phyloP scores from a whole-genome alignment of 148 eudicot species.

The Arbutus unedo region DNA sequence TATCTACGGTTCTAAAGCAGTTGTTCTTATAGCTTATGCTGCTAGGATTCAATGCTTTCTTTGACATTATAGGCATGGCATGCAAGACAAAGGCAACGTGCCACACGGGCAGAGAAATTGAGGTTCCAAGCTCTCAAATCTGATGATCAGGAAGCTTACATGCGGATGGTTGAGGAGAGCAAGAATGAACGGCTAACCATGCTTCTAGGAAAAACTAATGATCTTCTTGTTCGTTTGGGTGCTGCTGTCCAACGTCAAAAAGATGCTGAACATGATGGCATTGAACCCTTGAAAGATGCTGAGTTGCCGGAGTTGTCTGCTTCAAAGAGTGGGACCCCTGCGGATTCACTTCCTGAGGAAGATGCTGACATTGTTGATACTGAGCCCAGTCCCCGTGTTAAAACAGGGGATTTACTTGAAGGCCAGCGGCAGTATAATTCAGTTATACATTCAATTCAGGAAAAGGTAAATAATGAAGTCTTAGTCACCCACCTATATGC shows the following conservation, averaged over 20 bases:
- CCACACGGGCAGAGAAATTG: slow-evolving; percentile 78
- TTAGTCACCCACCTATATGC: not conserved
- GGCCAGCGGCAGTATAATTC: slow-evolving; percentile 97
- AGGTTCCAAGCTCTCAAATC: slow-evolving; percentile 87
- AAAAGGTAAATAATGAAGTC: slow-evolving; percentile 54
- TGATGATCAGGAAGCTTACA: slow-evolving; percentile 89
- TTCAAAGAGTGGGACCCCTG: slow-evolving; percentile 44
- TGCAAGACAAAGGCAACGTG: slow-evolving; percentile 94
- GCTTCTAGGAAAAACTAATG: slow-evolving; percentile 97
- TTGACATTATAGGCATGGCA: slow-evolving; percentile 73
- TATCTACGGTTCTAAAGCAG: not conserved
- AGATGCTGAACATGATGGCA: slow-evolving; percentile 83
- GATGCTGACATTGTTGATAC: slow-evolving; percentile 53
- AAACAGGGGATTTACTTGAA: slow-evolving; percentile 78
- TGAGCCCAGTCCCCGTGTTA: slow-evolving; percentile 37
- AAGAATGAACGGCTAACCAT: slow-evolving; percentile 89
- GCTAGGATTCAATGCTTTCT: not conserved
- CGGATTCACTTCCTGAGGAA: slow-evolving; percentile 47
- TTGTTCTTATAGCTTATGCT: not conserved
- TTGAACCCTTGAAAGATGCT: slow-evolving; percentile 59
- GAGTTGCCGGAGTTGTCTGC: slow-evolving; percentile 41
- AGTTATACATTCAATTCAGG: slow-evolving; percentile 94
- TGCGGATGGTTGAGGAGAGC: slow-evolving; percentile 99
- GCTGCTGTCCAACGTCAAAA: slow-evolving; percentile 99
- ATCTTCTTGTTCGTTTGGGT: slow-evolving; percentile 83